phyloP scores from a whole-genome alignment of 257 asterid genomes.

The Gentiana straminea region DNA sequence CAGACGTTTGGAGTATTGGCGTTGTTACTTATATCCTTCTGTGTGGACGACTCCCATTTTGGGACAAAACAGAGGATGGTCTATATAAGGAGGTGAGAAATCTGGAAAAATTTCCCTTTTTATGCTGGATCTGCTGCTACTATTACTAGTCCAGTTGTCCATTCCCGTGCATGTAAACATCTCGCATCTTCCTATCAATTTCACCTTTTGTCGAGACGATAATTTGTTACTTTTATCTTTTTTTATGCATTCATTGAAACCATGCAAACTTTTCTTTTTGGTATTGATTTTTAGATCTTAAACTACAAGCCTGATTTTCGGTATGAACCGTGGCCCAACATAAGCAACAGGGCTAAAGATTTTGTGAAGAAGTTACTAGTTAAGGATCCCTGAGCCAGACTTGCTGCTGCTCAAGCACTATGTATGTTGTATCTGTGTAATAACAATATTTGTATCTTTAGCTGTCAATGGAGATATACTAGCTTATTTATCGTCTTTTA shows the following conservation, averaged over 20 bases:
- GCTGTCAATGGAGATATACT: too few relatives aligned
- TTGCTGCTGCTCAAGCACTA: constrained; percentile 95
- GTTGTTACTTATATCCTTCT: constrained; percentile 93
- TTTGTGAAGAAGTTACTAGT: constrained; percentile 82
- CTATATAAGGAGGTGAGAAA: constrained; percentile 81
- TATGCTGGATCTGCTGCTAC: too few relatives aligned
- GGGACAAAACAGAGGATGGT: constrained; percentile 99
- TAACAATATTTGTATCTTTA: too few relatives aligned
- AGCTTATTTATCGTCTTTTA: too few relatives aligned
- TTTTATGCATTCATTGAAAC: too few relatives aligned
- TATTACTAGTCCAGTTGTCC: too few relatives aligned
- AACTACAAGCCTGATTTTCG: constrained; percentile 92
- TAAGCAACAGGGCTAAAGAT: constrained; percentile 88
- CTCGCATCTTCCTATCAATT: too few relatives aligned
- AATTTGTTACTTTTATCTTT: too few relatives aligned
- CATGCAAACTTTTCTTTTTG: too few relatives aligned
- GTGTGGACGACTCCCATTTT: constrained; percentile 97
- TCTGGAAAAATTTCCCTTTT: not conserved
- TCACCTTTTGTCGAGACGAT: too few relatives aligned
- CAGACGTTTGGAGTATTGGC: constrained; percentile 99
- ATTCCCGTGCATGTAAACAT: too few relatives aligned
- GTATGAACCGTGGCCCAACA: constrained; percentile 95
- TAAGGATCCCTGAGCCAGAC: constrained; percentile 94
- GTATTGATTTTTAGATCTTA: constrained; percentile 42
- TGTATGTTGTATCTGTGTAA: constrained; percentile 34